Conservation (phyloP, 352 stramenopile genomes). For the Globisporangium heterothallicum region DNA sequence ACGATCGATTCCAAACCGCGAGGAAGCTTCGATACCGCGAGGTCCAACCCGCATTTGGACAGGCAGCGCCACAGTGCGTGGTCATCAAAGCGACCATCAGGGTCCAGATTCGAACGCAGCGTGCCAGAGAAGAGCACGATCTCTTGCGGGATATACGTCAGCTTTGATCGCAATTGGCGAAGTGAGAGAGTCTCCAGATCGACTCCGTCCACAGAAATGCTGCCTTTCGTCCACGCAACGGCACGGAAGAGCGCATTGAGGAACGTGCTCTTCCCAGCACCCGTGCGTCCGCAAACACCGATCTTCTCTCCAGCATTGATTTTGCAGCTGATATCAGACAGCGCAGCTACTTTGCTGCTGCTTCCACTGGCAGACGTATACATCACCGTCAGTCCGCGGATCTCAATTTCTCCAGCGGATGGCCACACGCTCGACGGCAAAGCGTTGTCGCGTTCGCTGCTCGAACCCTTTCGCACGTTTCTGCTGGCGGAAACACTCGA, state of each 20-base stretch:
- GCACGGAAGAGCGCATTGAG: conserved; percentile 77
- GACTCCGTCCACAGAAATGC: conserved; percentile 71
- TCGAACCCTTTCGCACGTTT: background rate
- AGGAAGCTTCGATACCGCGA: conserved; percentile 33
- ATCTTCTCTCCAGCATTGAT: conserved; percentile 58
- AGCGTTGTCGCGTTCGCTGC: no score
- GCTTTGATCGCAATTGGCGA: conserved; percentile 43
- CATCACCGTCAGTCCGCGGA: conserved; percentile 45
- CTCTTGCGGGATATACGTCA: conserved; percentile 85
- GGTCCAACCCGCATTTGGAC: conserved; percentile 38
- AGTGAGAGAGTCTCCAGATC: conserved; percentile 58
- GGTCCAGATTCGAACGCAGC: conserved; percentile 85
- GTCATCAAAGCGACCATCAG: conserved; percentile 29
- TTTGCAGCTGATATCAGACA: conserved; percentile 38
- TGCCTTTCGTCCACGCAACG: conserved; percentile 41
- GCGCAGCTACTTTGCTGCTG: conserved; percentile 18
- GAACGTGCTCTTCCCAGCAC: conserved; percentile 88
- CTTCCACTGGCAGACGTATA: no score
- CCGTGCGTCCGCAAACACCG: conserved; percentile 85
- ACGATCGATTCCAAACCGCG: conserved; percentile 47
- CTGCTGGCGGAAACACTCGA: conserved; percentile 11
- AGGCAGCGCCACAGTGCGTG: conserved; percentile 58
- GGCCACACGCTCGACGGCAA: conserved; percentile 30
- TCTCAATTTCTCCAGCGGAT: conserved; percentile 35
- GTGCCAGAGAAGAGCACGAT: conserved; percentile 78